These are phyloP conservation scores for Aurifilum marmelostoma DNA, from an alignment of 2,329 filamentous ascomycete genomes.

Conservation along the genomic window DNA sequence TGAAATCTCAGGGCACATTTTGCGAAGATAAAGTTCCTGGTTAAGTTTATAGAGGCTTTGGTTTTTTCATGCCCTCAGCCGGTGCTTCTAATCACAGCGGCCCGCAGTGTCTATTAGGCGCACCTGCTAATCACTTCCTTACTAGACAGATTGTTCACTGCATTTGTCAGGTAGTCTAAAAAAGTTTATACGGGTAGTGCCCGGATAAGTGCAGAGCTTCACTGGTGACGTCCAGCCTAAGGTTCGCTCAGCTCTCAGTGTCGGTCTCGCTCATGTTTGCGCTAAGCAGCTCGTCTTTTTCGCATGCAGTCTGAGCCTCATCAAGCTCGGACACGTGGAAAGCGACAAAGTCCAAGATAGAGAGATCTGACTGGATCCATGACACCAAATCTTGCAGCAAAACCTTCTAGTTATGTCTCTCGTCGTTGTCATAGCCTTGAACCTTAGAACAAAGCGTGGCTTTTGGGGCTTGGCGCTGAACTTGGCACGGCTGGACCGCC, in stretches of 20 bases:
- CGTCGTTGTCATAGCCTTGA: not conserved
- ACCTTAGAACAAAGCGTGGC: not conserved
- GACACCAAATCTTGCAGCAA: no score
- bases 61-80: not conserved
- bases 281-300: not conserved
- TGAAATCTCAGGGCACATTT: no score
- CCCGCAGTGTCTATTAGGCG: not conserved
- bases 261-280: not conserved
- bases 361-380: no score
- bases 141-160: not conserved
- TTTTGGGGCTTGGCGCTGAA: not conserved
- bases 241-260: not conserved
- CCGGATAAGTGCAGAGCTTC: not conserved
- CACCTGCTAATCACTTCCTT: not conserved
- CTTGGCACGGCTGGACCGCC: slow-evolving; percentile 1
- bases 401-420: not conserved
- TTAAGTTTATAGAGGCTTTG: not conserved
- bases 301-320: not conserved
- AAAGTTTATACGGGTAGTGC: not conserved
- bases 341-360: not conserved
- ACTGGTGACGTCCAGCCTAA: not conserved
- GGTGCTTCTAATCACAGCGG: not conserved
- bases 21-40: not conserved
- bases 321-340: not conserved
- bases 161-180: not conserved